Conservation (phyloP, 176 grass and related monocot species). For the Phyllostachys edulis region DNA sequence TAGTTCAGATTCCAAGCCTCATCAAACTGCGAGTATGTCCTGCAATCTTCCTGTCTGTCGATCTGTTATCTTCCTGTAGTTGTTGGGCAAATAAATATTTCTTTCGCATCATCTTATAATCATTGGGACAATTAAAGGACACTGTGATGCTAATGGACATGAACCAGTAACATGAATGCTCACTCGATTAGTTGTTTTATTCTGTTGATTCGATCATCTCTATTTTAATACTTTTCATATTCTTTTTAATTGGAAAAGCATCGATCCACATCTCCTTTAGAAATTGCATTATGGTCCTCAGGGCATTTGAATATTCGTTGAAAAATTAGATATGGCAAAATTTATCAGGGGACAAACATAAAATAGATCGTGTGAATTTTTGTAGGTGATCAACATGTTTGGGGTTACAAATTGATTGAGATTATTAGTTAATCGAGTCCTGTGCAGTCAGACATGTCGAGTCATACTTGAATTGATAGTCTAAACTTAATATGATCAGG, state of each 20-base stretch:
- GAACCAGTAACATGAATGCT: conserved; percentile 43
- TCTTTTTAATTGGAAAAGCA: background rate
- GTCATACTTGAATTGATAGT: background rate
- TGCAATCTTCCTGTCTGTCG: conserved; percentile 57
- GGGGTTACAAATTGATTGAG: background rate
- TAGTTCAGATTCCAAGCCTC: conserved; percentile 46
- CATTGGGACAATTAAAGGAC: conserved; percentile 31
- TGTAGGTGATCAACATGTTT: background rate
- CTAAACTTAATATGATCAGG: conserved; percentile 6
- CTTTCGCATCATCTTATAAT: conserved; percentile 29
- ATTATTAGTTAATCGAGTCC: background rate
- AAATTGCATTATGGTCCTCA: background rate
- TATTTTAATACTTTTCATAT: background rate
- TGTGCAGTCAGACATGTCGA: background rate
- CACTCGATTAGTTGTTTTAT: conserved; percentile 32
- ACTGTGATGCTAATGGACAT: conserved; percentile 7
- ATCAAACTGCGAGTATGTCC: conserved; percentile 41
- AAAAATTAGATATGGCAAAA: background rate
- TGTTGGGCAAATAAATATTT: conserved; percentile 33
- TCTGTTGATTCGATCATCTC: conserved; percentile 17
- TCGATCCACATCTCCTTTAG: background rate
- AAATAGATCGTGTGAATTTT: background rate
- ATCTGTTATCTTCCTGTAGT: conserved; percentile 39
- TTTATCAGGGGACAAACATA: background rate
- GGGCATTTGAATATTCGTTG: background rate